Evolutionary conservation across 768 basidiomycete genomes (phyloP), one percentile per base, ranked within the genome.

Genomic region (Lactarius trivialis): DNA sequence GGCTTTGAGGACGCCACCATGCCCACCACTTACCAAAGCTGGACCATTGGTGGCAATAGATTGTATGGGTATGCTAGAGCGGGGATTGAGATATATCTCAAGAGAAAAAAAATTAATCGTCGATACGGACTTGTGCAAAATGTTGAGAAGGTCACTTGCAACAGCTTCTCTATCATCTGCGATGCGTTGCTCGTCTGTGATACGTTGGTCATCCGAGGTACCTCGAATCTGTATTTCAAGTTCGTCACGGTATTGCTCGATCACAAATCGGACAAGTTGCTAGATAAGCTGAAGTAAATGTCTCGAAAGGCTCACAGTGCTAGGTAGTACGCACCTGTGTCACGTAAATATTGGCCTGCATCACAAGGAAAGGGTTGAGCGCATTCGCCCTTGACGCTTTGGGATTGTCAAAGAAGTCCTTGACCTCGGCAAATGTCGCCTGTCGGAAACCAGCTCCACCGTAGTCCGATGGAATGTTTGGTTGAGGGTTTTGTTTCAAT

Each of bases 191-290:
- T 89, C 86, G 71, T 89, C 82, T 8, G 85, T 83, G 28, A 86
- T 78, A 66, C 82, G 81, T 60, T 77, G 76, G 61, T 89, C 86
- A 68, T 89, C 82, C 37, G 86, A 73, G 63, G 71, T 79, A 21
- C 84, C 86, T 69, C 85, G 86, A 65, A 89, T 78, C 21, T 82
- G 84, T 65, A 79, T 77, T 54, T 91, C 72, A 28, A 96, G 81
- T 73, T 96, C 91, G 64, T 95, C 89, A 7, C 91, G 86, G 71
- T 95, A 95, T 73, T 93, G 93, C 67, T 94, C 89, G 56, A 91
- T 89, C 65, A 95, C 91, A 68, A 92, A 93, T 60, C 93, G 89
- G 60, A 91, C 91, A 54, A 93, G 82, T 92, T 95, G 93, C 91
- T 95, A 67, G 45, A 21, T 50, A 33, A 61, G 57, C 19, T 34